Conservation (phyloP, 305 asterid species). For the Rubia occidens region DNA sequence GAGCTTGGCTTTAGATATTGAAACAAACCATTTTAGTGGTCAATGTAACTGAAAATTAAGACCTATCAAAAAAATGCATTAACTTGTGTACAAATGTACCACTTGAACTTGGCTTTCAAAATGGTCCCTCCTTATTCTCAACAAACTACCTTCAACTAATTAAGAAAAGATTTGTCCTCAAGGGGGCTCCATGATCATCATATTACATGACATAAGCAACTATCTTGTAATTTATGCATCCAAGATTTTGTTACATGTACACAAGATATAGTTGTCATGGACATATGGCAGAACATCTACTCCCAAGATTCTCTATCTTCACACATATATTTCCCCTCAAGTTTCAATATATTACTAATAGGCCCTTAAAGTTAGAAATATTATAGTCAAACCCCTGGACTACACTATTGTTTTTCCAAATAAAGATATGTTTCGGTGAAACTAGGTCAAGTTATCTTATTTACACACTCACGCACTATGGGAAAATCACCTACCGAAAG, state of each 20-base stretch:
- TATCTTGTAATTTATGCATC: slow-evolving; percentile 15
- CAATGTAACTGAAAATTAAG: slow-evolving; percentile 10
- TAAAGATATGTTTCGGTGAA: too few relatives aligned
- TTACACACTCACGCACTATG: too few relatives aligned
- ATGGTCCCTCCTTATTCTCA: slow-evolving; percentile 22
- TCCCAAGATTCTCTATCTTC: slow-evolving; percentile 21
- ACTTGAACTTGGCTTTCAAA: slow-evolving; percentile 21
- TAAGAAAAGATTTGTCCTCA: slow-evolving; percentile 17
- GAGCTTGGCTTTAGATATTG: neutral
- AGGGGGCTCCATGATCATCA: slow-evolving; percentile 9
- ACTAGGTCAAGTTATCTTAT: too few relatives aligned
- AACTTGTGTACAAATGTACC: slow-evolving; percentile 10
- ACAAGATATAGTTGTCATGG: slow-evolving; percentile 14
- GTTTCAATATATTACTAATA: neutral
- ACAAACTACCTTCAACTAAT: slow-evolving; percentile 17
- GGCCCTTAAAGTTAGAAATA: neutral
- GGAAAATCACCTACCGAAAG: too few relatives aligned
- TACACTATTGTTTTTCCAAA: too few relatives aligned
- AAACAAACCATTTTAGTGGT: slow-evolving; percentile 3
- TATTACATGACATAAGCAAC: slow-evolving; percentile 14
- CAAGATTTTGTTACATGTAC: slow-evolving; percentile 22
- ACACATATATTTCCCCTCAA: neutral
- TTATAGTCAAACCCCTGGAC: too few relatives aligned
- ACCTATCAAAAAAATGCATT: slow-evolving; percentile 7
- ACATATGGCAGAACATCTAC: slow-evolving; percentile 16